Evolutionary conservation across 331 rosid genomes (phyloP).

Genomic region (Prunus yedoensis): DNA sequence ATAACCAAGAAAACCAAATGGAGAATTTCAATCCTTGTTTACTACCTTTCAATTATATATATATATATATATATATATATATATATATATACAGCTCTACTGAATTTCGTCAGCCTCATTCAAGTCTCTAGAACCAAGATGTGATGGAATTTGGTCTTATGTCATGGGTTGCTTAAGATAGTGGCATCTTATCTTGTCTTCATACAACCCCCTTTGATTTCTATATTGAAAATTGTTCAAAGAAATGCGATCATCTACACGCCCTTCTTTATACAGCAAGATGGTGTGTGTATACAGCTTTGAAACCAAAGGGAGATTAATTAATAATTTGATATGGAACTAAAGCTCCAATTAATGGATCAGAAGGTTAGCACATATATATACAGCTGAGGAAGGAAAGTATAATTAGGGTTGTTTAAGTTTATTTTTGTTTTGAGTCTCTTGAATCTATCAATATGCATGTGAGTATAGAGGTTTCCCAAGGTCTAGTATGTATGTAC

Average conservation of each 20-base stretch:
- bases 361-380: too few relatives aligned
- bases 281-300: neutral
- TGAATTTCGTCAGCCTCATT: constrained; percentile 1
- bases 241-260: neutral
- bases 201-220: neutral
- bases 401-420: too few relatives aligned
- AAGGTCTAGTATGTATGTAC: too few relatives aligned
- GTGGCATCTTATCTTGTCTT: constrained; percentile 24
- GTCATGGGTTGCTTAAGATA: constrained; percentile 45
- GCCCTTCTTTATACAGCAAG: constrained; percentile 1
- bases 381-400: too few relatives aligned
- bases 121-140: constrained; percentile 19
- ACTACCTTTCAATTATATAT: too few relatives aligned
- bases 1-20: constrained; percentile 5
- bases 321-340: too few relatives aligned
- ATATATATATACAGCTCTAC: too few relatives aligned
- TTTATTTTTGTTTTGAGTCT: neutral
- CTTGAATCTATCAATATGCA: constrained; percentile 28
- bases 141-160: constrained; percentile 42
- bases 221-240: neutral
- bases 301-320: too few relatives aligned
- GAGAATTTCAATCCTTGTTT: neutral
- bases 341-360: too few relatives aligned
- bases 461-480: too few relatives aligned
- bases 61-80: neutral